Evolutionary conservation across 176 grass and related monocot species (phyloP), one percentile per base, ranked within the genome.

Genomic region (Carex kokanica): DNA sequence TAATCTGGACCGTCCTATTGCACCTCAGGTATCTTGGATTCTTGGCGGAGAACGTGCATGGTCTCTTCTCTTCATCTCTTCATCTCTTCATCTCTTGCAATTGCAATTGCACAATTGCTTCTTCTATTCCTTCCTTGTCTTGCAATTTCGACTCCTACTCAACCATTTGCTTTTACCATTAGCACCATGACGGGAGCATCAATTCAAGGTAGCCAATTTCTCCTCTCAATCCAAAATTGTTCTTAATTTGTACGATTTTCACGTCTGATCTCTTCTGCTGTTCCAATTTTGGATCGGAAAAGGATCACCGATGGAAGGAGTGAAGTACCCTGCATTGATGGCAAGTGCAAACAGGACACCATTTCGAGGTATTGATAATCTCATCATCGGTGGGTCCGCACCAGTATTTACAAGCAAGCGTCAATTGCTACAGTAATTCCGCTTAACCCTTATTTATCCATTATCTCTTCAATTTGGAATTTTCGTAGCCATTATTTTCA

Each of bases 271-370:
- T 25, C 3, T 9, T 31, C 29, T 75, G 4, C 16, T 51, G 20
- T 55, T 78, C 79, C 18, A 49, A 70, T 21, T 51, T 86, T 15
- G 18, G 52, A 59, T 70, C 36, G 67, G 10, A 52, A 81, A 20
- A 47, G 89, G 86, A 62, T 74, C 32, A 59, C 82, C 89, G 66
- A 95, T 89, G 88, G 93, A 86, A 73, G 93, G 88, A 40, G 91
- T 93, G 29, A 89, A 91, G 83, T 72, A 69, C 11, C 80, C 55
- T 1, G 32, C 61, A 0, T 88, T 83, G 25, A 80, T 56, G 54
- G 66, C 60, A 2, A 91, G 86, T 63, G 85, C 79, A 0, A 93
- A 88, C 79, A 17, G 93, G 31, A 86, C 83, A 49, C 87, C 83
- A 20, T 83, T 96, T 4, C 49, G 80, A 34, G 89, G 88, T 70